Base-by-base conservation (phyloP, 306 rosid species). In the Cotoneaster glaucophyllus region DNA sequence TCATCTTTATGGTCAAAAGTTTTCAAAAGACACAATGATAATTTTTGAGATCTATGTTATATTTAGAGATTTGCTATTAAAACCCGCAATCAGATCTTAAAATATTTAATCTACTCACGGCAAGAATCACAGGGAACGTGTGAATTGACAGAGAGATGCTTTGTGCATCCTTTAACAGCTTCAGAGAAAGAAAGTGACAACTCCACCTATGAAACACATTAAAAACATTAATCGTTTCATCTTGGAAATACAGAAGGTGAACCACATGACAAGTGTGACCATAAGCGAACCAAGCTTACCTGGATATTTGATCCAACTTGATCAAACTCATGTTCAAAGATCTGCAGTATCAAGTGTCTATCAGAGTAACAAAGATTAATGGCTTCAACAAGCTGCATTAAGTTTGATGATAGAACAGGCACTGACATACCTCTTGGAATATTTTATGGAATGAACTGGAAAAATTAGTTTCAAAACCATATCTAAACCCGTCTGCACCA, bases 151-250 rank as follows among this genome's bases (percentile, higher is more conserved):
- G 97, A 92, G 67, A 92, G 75, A 57, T 83, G 67, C 82, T 82
- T 92, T 77, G 86, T 89, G 89, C 99, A 92, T 77, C 99, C 99
- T 76, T 85, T 82, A 12, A 85, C 90, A 69, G 97, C 97, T 90
- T 95, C 97, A 21, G 85, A 66, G 79, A 95, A 95, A 64, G 93
- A 85, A 73, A 95, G 96, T 28, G 85, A 74, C 77, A 89, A 68
- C 76, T 86, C 93, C 70, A 85, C 93, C 99, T 95, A 76, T 9
- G 76, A 79, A 77, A 75, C 78, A 26, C 41, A 85, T 54, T 37
- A 26, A 57, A 70, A 26, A 62, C 72, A 79, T 39, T 28, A 77
- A 37, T 56, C 77, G 75, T 54, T 75, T 80, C 44, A 59, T 74
- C 76, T 79, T 67, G 54, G 72, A 74, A 81, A 74, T 61, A 25